Conservation (phyloP, 2,329 filamentous ascomycete species). For the Xylariaceae sp. region DNA sequence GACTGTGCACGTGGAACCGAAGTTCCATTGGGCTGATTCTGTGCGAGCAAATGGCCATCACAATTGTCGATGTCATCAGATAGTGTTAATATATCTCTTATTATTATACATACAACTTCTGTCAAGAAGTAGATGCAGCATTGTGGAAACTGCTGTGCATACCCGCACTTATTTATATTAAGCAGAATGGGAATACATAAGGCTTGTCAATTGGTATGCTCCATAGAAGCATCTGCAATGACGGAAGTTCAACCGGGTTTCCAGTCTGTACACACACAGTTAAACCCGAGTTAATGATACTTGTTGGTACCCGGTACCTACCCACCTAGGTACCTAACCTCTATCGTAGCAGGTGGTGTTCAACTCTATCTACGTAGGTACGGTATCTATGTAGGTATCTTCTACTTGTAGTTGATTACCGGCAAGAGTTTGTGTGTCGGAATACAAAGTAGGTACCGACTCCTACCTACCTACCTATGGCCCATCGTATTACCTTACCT, state of each 20-base stretch:
- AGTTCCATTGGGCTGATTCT: too few species aligned
- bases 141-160: neutral
- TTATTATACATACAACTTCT: neutral
- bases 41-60: too few species aligned
- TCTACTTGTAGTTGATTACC: too few species aligned
- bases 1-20: too few species aligned
- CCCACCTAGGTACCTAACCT: neutral
- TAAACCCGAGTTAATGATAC: too few species aligned
- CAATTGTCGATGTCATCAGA: too few species aligned
- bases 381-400: neutral
- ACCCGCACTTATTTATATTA: neutral
- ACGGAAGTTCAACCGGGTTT: neutral
- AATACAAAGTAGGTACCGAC: too few species aligned
- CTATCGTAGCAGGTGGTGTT: neutral
- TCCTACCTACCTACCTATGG: too few species aligned
- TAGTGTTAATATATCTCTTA: neutral
- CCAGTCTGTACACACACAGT: neutral
- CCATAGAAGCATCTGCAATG: neutral
- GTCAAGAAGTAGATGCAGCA: neutral
- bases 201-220: neutral
- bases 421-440: too few species aligned
- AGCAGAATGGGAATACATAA: neutral
- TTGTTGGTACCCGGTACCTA: neutral
- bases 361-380: too few species aligned
- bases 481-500: too few species aligned